Evolutionary conservation across 1,284 basidiomycete genomes (phyloP).

Genomic region (Caloboletus inedulis): DNA sequence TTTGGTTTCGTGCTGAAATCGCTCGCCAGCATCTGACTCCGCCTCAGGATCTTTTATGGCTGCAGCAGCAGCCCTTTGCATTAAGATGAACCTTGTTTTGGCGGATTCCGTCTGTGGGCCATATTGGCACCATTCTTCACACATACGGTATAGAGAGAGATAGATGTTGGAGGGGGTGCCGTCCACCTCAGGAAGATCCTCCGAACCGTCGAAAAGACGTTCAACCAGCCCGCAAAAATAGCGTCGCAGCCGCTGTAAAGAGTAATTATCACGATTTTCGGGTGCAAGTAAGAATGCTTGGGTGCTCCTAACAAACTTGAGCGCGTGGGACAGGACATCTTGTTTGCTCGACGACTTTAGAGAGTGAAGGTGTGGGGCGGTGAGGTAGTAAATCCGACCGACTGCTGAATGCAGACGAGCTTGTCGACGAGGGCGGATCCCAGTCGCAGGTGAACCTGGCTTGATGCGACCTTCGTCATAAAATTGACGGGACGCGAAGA

Average conservation of each 20-base stretch:
- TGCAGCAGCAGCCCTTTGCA: constrained; percentile 69
- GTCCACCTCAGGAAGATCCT: constrained; percentile 70
- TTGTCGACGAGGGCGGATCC: constrained; percentile 66
- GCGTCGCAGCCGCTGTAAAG: constrained; percentile 79
- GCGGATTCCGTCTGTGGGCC: constrained; percentile 74
- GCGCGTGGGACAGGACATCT: constrained; percentile 72
- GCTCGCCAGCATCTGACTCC: constrained; percentile 55
- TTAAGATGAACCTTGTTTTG: constrained; percentile 70
- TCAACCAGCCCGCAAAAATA: constrained; percentile 91
- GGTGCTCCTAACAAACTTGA: constrained; percentile 85
- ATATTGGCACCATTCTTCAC: constrained; percentile 92
- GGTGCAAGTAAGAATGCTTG: constrained; percentile 72
- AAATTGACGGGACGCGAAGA: constrained; percentile 77
- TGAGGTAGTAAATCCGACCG: constrained; percentile 87
- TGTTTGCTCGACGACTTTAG: constrained; percentile 69
- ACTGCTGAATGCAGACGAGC: constrained; percentile 85
- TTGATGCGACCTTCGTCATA: constrained; percentile 73
- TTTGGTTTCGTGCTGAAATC: constrained; percentile 71
- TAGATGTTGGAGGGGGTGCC: constrained; percentile 75
- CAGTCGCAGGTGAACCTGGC: constrained; percentile 53
- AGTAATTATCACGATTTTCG: constrained; percentile 74
- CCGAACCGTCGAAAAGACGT: constrained; percentile 77
- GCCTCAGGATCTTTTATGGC: constrained; percentile 47
- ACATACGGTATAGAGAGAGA: constrained; percentile 78
- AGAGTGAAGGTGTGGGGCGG: constrained; percentile 74